These are phyloP conservation scores for Hypholoma sublateritium DNA, from an alignment of 768 basidiomycete species.

Conservation along the genomic window DNA sequence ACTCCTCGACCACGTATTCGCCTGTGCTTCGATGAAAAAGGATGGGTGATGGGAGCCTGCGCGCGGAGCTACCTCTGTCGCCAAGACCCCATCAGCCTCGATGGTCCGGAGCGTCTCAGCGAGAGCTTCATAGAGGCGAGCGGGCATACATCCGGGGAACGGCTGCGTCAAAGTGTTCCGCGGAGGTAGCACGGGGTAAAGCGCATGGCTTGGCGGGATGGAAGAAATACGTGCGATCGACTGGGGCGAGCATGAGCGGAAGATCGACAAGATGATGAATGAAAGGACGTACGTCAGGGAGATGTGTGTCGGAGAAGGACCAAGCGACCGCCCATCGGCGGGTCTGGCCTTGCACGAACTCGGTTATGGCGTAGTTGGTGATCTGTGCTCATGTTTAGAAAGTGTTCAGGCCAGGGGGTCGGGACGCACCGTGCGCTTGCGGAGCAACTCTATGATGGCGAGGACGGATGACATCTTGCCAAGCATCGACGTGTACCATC, in stretches of 20 bases:
- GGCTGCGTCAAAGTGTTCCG: constrained; percentile 56
- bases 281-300: constrained; percentile 73
- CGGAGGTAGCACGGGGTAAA: constrained; percentile 55
- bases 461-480: constrained; percentile 81
- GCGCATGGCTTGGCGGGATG: constrained; percentile 29
- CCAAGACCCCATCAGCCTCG: constrained; percentile 23
- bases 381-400: constrained; percentile 47
- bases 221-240: constrained; percentile 33
- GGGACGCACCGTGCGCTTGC: constrained; percentile 31
- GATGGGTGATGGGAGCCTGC: background rate
- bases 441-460: constrained; percentile 57
- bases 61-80: background rate
- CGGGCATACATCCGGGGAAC: background rate
- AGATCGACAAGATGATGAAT: background rate
- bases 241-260: constrained; percentile 25
- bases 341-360: constrained; percentile 85
- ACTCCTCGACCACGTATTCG: constrained; percentile 60
- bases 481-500: constrained; percentile 94
- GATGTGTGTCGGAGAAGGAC: constrained; percentile 63
- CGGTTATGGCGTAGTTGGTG: constrained; percentile 81
- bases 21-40: constrained; percentile 20
- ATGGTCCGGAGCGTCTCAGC: constrained; percentile 7
- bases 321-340: constrained; percentile 92
- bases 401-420: background rate
- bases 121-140: constrained; percentile 31